Conservation (phyloP, 1,284 basidiomycete species). For the Cutaneotrichosporon spelunceum region DNA sequence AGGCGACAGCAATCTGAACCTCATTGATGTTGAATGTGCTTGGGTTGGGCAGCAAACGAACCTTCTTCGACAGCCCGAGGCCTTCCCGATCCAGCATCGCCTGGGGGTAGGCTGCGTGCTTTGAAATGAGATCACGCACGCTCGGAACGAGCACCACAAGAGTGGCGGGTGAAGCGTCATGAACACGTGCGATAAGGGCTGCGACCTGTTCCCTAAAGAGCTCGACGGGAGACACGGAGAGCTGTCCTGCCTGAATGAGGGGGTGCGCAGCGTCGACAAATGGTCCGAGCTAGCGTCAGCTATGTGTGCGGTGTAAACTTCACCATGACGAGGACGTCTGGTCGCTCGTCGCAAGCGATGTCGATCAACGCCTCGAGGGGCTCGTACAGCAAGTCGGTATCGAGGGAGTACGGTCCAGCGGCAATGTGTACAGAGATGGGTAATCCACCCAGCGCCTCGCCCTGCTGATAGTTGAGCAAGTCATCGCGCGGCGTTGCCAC, state of each 20-base stretch:
- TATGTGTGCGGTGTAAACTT: constrained; percentile 32
- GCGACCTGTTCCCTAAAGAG: constrained; percentile 70
- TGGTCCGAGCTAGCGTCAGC: constrained; percentile 68
- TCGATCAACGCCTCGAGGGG: constrained; percentile 64
- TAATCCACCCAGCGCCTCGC: constrained; percentile 46
- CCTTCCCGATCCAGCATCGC: constrained; percentile 60
- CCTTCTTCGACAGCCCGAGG: constrained; percentile 57
- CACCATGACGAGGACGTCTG: constrained; percentile 76
- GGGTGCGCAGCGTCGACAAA: constrained; percentile 79
- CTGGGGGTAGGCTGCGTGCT: constrained; percentile 85
- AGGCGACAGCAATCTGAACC: constrained; percentile 70
- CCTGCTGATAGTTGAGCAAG: constrained; percentile 43
- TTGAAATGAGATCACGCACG: constrained; percentile 71
- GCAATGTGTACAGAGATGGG: constrained; percentile 67
- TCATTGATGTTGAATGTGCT: constrained; percentile 79
- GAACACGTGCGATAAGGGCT: constrained; percentile 60
- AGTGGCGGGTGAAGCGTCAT: constrained; percentile 64
- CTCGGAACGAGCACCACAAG: constrained; percentile 75
- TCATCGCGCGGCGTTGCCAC: constrained; percentile 40
- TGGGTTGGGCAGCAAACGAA: constrained; percentile 82
- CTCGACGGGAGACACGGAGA: constrained; percentile 62
- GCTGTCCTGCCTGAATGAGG: constrained; percentile 66
- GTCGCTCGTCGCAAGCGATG: constrained; percentile 60
- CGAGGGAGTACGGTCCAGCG: constrained; percentile 76
- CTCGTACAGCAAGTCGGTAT: constrained; percentile 70